Percentiles rank a stretch among this genome's conserved stretches.
Conservation (phyloP, 208 protist genomes). For the Naegleria gruberi region DNA sequence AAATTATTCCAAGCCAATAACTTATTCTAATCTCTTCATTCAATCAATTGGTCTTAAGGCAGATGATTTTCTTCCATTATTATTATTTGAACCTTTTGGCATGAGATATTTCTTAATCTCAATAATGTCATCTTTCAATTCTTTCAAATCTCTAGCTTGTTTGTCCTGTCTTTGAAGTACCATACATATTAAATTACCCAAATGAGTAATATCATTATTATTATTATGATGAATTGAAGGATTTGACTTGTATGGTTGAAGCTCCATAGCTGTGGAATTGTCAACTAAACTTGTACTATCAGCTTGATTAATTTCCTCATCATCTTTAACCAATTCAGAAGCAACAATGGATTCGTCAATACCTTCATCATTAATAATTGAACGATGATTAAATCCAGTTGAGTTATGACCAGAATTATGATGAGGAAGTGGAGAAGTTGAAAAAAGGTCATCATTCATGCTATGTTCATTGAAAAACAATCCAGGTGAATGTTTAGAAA, state of each 20-base stretch:
- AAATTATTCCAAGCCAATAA: too few relatives aligned
- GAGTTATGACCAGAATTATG: too few relatives aligned
- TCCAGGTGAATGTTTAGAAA: too few relatives aligned
- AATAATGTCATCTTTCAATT: background rate
- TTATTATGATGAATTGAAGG: background rate
- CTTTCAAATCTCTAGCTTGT: background rate
- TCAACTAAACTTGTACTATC: background rate
- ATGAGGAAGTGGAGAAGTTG: too few relatives aligned
- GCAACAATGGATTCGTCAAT: background rate
- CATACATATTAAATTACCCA: background rate
- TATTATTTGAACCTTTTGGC: background rate
- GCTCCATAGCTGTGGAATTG: background rate
- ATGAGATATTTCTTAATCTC: background rate
- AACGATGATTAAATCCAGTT: background rate
- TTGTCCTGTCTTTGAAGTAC: background rate
- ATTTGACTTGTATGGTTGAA: background rate
- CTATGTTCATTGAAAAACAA: too few relatives aligned
- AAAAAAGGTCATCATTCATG: too few relatives aligned
- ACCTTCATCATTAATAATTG: background rate
- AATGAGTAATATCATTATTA: background rate
- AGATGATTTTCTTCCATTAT: too few relatives aligned
- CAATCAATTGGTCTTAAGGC: too few relatives aligned
- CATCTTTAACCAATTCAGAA: too few relatives aligned
- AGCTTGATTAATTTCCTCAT: too few relatives aligned
- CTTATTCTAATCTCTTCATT: too few relatives aligned